phyloP scores from a whole-genome alignment of 163 green algal genomes.

The Scenedesmus sp. region DNA sequence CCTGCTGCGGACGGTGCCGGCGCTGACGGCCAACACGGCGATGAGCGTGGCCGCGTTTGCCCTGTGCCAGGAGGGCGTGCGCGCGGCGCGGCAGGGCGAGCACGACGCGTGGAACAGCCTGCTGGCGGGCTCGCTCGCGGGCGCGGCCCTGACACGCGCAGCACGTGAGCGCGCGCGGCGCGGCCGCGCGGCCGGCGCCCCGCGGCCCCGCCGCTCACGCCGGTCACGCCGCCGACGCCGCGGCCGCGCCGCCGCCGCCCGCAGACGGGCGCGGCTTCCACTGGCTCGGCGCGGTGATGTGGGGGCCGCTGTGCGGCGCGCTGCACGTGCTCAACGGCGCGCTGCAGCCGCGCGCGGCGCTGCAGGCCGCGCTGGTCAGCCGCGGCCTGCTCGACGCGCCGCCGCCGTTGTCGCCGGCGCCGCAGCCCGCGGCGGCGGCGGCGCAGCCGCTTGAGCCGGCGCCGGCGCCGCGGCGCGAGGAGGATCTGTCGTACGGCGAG shows the following conservation, averaged over 20 bases:
- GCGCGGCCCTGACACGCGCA: slow-evolving; percentile 13
- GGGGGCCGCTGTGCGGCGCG: slow-evolving; percentile 13
- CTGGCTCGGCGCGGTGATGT: slow-evolving; percentile 10
- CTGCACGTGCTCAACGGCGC: slow-evolving; percentile 11
- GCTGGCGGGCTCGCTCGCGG: not conserved
- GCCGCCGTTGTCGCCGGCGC: not conserved
- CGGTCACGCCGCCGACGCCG: too few species aligned
- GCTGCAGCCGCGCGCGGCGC: not conserved
- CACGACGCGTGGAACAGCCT: slow-evolving; percentile 35
- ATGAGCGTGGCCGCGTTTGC: not conserved
- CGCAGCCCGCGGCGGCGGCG: slow-evolving; percentile 7
- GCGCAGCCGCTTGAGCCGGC: not conserved
- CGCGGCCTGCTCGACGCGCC: slow-evolving; percentile 20
- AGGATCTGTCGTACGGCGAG: slow-evolving; percentile 18
- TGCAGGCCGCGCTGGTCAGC: not conserved
- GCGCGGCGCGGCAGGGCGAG: slow-evolving; percentile 7
- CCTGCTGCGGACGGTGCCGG: not conserved
- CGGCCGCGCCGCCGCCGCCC: too few species aligned
- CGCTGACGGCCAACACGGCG: not conserved
- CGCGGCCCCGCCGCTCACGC: too few species aligned
- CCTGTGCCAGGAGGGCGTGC: slow-evolving; percentile 30
- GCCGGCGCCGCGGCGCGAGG: not conserved
- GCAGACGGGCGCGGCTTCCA: slow-evolving; percentile 27
- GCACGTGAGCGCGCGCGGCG: slow-evolving; percentile 29
- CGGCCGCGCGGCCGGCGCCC: too few species aligned